Conservation (phyloP, 2,329 filamentous ascomycete species). For the Thielaviopsis ethacetica region DNA sequence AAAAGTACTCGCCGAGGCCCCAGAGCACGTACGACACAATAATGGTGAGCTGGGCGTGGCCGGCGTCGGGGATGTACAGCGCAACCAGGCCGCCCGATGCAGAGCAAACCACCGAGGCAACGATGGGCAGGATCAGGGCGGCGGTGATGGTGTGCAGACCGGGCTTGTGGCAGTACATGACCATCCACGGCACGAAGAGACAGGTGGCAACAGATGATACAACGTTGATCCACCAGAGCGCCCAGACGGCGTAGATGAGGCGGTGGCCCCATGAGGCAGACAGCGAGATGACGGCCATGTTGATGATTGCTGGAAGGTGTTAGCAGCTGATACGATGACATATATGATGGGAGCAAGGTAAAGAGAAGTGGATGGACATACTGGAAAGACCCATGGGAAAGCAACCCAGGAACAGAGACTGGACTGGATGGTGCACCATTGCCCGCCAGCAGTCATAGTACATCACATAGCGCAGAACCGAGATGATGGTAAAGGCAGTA, state of each 20-base stretch:
- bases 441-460: conserved; percentile 49
- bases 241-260: conserved; percentile 37
- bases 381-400: conserved; percentile 49
- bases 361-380: background rate
- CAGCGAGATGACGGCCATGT: conserved; percentile 40
- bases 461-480: conserved; percentile 42
- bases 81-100: conserved; percentile 49
- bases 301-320: conserved; percentile 36
- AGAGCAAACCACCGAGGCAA: conserved; percentile 48
- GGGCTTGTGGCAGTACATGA: conserved; percentile 31
- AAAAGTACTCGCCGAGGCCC: conserved; percentile 44
- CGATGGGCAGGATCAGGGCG: conserved; percentile 49
- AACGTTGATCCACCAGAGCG: conserved; percentile 41
- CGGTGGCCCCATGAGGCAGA: conserved; percentile 45
- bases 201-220: conserved; percentile 34
- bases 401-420: conserved; percentile 52
- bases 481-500: conserved; percentile 33
- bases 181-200: conserved; percentile 39
- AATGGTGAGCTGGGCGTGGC: conserved; percentile 44
- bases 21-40: conserved; percentile 51
- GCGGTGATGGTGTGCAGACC: conserved; percentile 44
- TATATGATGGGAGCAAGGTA: background rate
- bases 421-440: conserved; percentile 51
- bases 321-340: background rate
- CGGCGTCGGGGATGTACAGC: conserved; percentile 35